phyloP scores from a whole-genome alignment of 768 basidiomycete species.

The Mycena venus region DNA sequence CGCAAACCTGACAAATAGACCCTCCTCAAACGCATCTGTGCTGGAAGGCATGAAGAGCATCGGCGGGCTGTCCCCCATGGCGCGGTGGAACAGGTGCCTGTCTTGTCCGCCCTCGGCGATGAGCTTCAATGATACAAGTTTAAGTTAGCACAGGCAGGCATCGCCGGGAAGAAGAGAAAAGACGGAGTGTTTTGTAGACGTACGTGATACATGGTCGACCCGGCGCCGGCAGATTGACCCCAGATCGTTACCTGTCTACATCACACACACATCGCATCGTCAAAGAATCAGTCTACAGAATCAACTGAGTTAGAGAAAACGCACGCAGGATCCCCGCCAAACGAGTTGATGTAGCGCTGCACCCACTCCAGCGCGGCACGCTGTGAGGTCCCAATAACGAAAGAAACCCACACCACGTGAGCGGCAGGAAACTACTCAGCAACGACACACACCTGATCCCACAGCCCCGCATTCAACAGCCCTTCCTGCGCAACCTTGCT shows the following conservation, averaged over 20 bases:
- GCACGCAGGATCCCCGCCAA: conserved; percentile 51
- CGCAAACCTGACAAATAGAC: conserved; percentile 51
- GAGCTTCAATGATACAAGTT: conserved; percentile 54
- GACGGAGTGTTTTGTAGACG: too few species aligned
- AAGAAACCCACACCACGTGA: too few species aligned
- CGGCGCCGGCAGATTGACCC: conserved; percentile 58
- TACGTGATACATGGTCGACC: conserved; percentile 56
- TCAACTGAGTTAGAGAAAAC: neutral
- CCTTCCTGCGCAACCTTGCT: neutral
- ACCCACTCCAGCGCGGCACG: conserved; percentile 22
- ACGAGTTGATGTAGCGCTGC: conserved; percentile 50
- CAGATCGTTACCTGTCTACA: conserved; percentile 57
- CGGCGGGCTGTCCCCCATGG: conserved; percentile 61
- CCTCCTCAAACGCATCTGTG: conserved; percentile 49
- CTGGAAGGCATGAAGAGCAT: conserved; percentile 50
- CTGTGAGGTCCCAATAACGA: neutral
- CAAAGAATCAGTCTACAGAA: too few species aligned
- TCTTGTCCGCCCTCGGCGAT: conserved; percentile 52
- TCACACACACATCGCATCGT: too few species aligned
- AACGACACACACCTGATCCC: neutral
- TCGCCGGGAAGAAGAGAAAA: too few species aligned
- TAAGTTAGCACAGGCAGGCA: too few species aligned
- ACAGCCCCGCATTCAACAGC: neutral
- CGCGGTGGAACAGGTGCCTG: conserved; percentile 51
- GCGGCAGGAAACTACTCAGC: too few species aligned